phyloP scores from a whole-genome alignment of 129 eudicot genomes.

The Kitagawia praeruptora region DNA sequence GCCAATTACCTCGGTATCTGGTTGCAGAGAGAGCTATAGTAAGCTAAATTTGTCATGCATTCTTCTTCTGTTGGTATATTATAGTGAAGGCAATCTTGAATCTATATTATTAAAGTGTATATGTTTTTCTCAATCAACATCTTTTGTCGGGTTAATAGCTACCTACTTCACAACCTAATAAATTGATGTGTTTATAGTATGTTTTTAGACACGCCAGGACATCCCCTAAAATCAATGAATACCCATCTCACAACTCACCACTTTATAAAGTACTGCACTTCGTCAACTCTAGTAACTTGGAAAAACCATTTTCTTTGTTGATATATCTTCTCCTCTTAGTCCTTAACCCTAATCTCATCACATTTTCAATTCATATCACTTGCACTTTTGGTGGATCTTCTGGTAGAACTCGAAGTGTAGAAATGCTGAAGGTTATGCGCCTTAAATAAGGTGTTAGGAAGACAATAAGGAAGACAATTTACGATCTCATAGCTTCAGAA shows the following conservation, averaged over 20 bases:
- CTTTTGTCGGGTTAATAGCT: neutral
- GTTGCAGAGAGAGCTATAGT: slow-evolving; percentile 95
- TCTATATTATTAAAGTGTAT: neutral
- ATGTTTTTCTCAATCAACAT: neutral
- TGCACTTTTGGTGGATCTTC: neutral
- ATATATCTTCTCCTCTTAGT: neutral
- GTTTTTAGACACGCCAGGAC: neutral
- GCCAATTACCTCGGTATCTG: slow-evolving; percentile 65
- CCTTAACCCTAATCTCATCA: neutral
- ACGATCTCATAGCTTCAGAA: neutral
- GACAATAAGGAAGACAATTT: neutral
- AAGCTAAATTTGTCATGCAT: slow-evolving; percentile 28
- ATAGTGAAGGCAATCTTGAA: neutral
- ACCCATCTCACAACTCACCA: neutral
- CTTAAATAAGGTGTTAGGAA: neutral
- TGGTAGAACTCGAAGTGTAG: neutral
- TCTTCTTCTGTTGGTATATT: slow-evolving; percentile 7
- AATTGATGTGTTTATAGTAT: no score
- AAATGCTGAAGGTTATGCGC: neutral
- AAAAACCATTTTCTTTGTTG: neutral
- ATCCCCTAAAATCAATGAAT: neutral
- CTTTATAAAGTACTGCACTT: neutral
- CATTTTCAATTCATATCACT: neutral
- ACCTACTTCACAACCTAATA: neutral
- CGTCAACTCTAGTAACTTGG: neutral